Conservation (phyloP, 2,329 filamentous ascomycete genomes). For the Sporothrix sp. region DNA sequence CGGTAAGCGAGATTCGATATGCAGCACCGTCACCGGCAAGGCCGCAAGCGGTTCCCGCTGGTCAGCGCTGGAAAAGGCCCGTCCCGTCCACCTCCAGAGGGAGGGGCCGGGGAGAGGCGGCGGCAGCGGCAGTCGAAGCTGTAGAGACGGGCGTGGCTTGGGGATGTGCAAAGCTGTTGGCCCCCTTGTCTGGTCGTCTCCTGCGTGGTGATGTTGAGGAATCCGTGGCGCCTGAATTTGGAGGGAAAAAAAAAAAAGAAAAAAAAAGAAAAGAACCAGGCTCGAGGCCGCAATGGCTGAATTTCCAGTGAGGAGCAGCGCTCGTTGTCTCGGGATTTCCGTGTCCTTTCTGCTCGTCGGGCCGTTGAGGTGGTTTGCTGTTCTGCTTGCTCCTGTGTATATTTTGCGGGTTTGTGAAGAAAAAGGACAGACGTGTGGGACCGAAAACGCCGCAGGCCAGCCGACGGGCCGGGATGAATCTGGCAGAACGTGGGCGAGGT, state of each 20-base stretch:
- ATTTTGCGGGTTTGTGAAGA: too few relatives aligned
- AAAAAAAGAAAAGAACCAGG: too few relatives aligned
- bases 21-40: too few relatives aligned
- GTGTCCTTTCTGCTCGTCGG: background rate
- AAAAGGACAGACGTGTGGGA: background rate
- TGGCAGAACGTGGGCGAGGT: background rate
- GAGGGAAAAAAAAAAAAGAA: background rate
- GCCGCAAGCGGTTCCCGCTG: too few relatives aligned
- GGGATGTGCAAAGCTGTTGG: background rate
- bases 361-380: background rate
- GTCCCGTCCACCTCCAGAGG: constrained; percentile 54
- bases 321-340: background rate
- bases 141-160: background rate
- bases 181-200: background rate
- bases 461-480: background rate
- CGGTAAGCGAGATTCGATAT: too few relatives aligned
- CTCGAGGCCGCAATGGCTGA: too few relatives aligned
- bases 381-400: too few relatives aligned
- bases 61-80: constrained; percentile 24
- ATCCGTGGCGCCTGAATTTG: constrained; percentile 8
- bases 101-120: constrained; percentile 39
- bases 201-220: background rate
- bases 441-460: constrained; percentile 4
- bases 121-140: constrained; percentile 11
- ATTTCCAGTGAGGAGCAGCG: too few relatives aligned